phyloP scores from a whole-genome alignment of 2,329 filamentous ascomycete genomes.

The Penicillium nordicum region DNA sequence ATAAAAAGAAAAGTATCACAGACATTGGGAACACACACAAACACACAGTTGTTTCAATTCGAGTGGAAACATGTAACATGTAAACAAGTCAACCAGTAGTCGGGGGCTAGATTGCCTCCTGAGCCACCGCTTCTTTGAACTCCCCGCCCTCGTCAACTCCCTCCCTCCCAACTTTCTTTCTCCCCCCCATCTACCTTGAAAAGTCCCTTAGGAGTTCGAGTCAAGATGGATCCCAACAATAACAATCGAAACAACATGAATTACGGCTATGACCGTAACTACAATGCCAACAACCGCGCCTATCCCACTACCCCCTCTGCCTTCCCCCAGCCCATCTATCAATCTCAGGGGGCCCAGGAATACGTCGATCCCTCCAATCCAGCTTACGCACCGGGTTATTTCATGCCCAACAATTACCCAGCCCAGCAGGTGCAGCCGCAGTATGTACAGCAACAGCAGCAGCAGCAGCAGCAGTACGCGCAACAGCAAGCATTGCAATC shows the following conservation, averaged over 20 bases:
- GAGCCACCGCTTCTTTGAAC: slow-evolving; percentile 31
- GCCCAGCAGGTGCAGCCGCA: slow-evolving; percentile 47
- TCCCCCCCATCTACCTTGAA: slow-evolving; percentile 11
- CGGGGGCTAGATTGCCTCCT: slow-evolving; percentile 22
- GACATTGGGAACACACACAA: not conserved
- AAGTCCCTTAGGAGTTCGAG: slow-evolving; percentile 19
- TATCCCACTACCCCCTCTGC: slow-evolving; percentile 91
- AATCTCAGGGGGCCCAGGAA: slow-evolving; percentile 58
- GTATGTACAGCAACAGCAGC: slow-evolving; percentile 42
- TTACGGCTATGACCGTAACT: slow-evolving; percentile 59
- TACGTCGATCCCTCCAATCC: slow-evolving; percentile 53
- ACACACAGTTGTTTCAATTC: not conserved
- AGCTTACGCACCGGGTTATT: slow-evolving; percentile 53
- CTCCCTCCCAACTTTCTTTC: slow-evolving; percentile 3
- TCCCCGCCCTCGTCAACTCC: slow-evolving; percentile 6
- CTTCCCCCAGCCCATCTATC: slow-evolving; percentile 85
- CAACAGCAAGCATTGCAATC: slow-evolving; percentile 52
- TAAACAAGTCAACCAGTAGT: slow-evolving; percentile 5
- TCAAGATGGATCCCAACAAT: slow-evolving; percentile 51
- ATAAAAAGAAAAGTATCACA: not conserved
- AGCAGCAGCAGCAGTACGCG: slow-evolving; percentile 53
- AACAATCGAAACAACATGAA: slow-evolving; percentile 48
- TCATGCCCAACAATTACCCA: slow-evolving; percentile 58
- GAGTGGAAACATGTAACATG: not conserved
- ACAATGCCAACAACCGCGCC: slow-evolving; percentile 63